Evolutionary conservation across 2,329 filamentous ascomycete genomes (phyloP).

Genomic region (Aspergillus hiratsukae): DNA sequence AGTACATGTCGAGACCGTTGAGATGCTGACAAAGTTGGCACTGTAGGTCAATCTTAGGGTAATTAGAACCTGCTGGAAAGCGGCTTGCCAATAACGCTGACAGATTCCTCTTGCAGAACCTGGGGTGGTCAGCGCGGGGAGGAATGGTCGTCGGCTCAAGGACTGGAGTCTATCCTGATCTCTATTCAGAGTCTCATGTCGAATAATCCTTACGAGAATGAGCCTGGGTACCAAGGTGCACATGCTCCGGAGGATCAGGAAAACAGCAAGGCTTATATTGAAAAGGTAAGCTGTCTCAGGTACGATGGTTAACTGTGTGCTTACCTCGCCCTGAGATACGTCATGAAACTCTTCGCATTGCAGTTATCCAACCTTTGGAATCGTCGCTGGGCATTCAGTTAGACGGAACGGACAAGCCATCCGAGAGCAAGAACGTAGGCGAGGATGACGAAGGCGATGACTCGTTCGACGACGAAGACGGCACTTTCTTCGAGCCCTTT

Average conservation of each 20-base stretch:
- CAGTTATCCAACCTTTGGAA: conserved; percentile 81
- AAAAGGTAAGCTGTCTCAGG: conserved; percentile 57
- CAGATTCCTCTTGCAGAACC: conserved; percentile 56
- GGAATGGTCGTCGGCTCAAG: conserved; percentile 94
- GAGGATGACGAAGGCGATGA: conserved; percentile 37
- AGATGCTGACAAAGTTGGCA: conserved; percentile 13
- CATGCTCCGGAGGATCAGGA: conserved; percentile 65
- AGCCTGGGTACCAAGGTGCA: conserved; percentile 83
- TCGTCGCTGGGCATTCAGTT: conserved; percentile 64
- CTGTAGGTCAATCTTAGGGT: conserved; percentile 80
- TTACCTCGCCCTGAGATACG: conserved; percentile 59
- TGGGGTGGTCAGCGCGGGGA: conserved; percentile 89
- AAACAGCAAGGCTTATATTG: conserved; percentile 68
- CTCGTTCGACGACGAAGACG: conserved; percentile 42
- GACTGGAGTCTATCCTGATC: conserved; percentile 86
- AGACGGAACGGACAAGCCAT: conserved; percentile 42
- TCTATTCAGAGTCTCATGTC: conserved; percentile 98
- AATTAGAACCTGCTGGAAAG: conserved; percentile 23
- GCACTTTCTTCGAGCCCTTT: conserved; percentile 73
- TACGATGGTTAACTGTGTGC: not conserved
- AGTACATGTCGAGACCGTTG: not conserved
- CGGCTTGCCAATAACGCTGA: conserved; percentile 7
- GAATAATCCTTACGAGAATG: conserved; percentile 88
- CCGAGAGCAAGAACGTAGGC: conserved; percentile 21
- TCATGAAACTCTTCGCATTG: conserved; percentile 83